Percentiles rank a stretch among this genome's conserved stretches.
phyloP scores from a whole-genome alignment of 2,329 filamentous ascomycete species.

The Cordyceps javanica region DNA sequence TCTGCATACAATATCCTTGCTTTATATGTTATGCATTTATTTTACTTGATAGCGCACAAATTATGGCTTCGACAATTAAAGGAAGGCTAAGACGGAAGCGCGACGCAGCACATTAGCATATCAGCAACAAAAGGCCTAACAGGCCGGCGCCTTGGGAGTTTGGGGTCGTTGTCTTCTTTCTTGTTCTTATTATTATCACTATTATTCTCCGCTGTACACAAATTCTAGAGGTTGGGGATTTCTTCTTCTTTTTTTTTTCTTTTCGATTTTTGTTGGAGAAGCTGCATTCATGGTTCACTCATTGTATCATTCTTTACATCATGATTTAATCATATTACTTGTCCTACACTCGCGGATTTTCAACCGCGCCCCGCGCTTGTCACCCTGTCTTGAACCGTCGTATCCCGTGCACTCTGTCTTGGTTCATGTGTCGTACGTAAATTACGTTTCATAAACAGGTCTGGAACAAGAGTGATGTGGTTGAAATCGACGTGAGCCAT shows the following conservation, averaged over 20 bases:
- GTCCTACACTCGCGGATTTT: too few relatives aligned
- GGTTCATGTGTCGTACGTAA: too few relatives aligned
- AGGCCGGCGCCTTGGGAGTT: slow-evolving; percentile 4
- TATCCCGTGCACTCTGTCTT: too few relatives aligned
- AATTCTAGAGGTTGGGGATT: not conserved
- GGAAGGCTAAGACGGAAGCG: not conserved
- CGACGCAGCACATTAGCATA: not conserved
- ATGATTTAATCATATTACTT: not conserved
- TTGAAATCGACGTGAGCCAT: too few relatives aligned
- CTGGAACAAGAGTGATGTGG: too few relatives aligned
- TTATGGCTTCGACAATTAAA: not conserved
- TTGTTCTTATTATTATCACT: not conserved
- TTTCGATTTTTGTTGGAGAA: not conserved
- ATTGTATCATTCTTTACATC: not conserved
- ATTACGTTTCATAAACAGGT: too few relatives aligned
- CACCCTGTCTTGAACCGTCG: too few relatives aligned
- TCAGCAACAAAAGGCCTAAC: not conserved
- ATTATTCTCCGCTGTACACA: not conserved
- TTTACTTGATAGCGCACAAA: slow-evolving; percentile 3
- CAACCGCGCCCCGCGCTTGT: too few relatives aligned
- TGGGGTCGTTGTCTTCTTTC: not conserved
- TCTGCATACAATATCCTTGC: not conserved
- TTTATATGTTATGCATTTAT: not conserved
- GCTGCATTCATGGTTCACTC: not conserved
- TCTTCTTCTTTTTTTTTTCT: not conserved